Evolutionary conservation across 2,329 filamentous ascomycete species (phyloP).

Genomic region (Pseudocercospora ulei): DNA sequence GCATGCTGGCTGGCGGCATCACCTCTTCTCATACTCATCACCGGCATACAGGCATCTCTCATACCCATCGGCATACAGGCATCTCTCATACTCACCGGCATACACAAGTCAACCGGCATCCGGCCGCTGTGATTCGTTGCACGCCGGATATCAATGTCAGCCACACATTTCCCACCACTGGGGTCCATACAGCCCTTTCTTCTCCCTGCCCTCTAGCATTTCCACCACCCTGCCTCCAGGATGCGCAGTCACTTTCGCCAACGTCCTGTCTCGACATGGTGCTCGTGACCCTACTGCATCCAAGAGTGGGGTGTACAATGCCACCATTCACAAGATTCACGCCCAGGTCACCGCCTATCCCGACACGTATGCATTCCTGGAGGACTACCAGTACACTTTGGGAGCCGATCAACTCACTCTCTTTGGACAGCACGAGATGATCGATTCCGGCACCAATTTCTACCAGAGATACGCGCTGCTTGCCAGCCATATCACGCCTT

Average conservation of each 20-base stretch:
- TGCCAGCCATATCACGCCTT: slow-evolving; percentile 51
- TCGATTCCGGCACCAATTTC: slow-evolving; percentile 66
- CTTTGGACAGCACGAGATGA: slow-evolving; percentile 60
- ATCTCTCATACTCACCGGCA: no score
- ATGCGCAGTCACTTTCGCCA: slow-evolving; percentile 71
- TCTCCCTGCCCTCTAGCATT: slow-evolving; percentile 60
- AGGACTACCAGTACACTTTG: slow-evolving; percentile 60
- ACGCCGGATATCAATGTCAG: slow-evolving; percentile 54
- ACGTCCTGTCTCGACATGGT: slow-evolving; percentile 74
- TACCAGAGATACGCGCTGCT: slow-evolving; percentile 62
- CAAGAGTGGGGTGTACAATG: slow-evolving; percentile 57
- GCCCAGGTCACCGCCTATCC: slow-evolving; percentile 48
- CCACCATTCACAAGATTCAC: slow-evolving; percentile 58
- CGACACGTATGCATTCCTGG: slow-evolving; percentile 58
- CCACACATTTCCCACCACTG: slow-evolving; percentile 48
- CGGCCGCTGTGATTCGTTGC: slow-evolving; percentile 25
- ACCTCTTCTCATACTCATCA: no score
- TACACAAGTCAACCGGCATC: no score
- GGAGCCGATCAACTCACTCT: slow-evolving; percentile 59
- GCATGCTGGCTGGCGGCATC: no score
- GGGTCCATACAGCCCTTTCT: slow-evolving; percentile 81
- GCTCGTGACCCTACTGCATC: slow-evolving; percentile 65
- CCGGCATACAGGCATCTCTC: slow-evolving; percentile 9
- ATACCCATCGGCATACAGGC: slow-evolving; percentile 1
- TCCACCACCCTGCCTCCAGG: slow-evolving; percentile 50